phyloP scores from a whole-genome alignment of 768 basidiomycete genomes.

The Amanita rubescens region DNA sequence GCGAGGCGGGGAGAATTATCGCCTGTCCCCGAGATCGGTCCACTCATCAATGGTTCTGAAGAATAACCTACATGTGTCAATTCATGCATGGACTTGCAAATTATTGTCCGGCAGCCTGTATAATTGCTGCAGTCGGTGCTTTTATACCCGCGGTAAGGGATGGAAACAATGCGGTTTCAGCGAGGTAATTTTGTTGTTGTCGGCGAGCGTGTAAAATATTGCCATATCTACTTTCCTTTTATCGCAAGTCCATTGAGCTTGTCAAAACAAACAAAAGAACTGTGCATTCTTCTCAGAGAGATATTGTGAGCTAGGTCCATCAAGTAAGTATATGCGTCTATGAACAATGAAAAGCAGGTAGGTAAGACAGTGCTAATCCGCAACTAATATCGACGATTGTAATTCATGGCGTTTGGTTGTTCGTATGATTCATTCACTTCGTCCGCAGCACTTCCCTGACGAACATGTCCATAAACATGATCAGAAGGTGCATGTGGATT shows the following conservation, averaged over 20 bases:
- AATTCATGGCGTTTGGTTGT: slow-evolving; percentile 34
- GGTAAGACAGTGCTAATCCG: slow-evolving; percentile 7
- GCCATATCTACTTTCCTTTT: background rate
- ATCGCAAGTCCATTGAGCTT: background rate
- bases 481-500: slow-evolving; percentile 15
- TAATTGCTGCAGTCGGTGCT: background rate
- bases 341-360: background rate
- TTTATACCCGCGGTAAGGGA: background rate
- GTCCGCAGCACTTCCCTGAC: slow-evolving; percentile 48
- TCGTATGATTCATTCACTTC: slow-evolving; percentile 43
- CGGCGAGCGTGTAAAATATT: background rate
- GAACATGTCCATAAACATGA: slow-evolving; percentile 38
- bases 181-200: background rate
- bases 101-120: background rate
- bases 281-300: background rate
- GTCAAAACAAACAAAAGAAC: background rate
- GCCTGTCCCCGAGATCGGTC: background rate
- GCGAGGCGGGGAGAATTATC: background rate
- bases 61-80: background rate
- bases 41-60: background rate
- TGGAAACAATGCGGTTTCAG: background rate
- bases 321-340: background rate
- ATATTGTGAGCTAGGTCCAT: background rate
- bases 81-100: background rate
- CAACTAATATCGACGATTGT: slow-evolving; percentile 21